These are phyloP conservation scores for Dictyostelium capitatum DNA, from an alignment of 78 protist genomes.

Conservation along the genomic window DNA sequence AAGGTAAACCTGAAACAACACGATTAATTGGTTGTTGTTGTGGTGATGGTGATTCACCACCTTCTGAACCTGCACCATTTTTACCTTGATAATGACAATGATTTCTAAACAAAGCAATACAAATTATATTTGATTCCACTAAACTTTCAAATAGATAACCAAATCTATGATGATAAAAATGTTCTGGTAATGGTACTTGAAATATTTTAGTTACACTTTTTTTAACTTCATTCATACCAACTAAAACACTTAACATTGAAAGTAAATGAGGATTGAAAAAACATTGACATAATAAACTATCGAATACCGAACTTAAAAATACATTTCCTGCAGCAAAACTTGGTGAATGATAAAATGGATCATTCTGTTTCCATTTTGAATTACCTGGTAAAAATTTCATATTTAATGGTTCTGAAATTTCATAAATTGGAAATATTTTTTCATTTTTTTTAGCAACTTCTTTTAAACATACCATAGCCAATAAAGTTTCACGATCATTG, in stretches of 20 bases:
- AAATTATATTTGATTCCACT: slow-evolving; percentile 37
- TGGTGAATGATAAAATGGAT: slow-evolving; percentile 45
- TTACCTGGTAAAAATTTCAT: slow-evolving; percentile 51
- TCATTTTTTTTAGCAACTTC: background rate
- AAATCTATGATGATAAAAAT: slow-evolving; percentile 50
- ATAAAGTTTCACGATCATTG: slow-evolving; percentile 42
- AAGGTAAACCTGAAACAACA: background rate
- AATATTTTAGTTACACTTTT: slow-evolving; percentile 9
- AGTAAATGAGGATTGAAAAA: slow-evolving; percentile 65
- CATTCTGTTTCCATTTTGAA: slow-evolving; percentile 58
- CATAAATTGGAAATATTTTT: slow-evolving; percentile 62
- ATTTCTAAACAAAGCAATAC: slow-evolving; percentile 47
- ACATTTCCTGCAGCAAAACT: slow-evolving; percentile 73
- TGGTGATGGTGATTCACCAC: too few species aligned
- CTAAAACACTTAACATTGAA: slow-evolving; percentile 18
- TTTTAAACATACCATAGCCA: slow-evolving; percentile 8
- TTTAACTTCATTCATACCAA: slow-evolving; percentile 5
- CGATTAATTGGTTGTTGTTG: background rate
- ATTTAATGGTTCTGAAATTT: slow-evolving; percentile 55
- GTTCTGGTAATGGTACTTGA: slow-evolving; percentile 50
- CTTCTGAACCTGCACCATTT: background rate
- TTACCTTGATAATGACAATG: background rate
- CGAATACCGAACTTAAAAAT: slow-evolving; percentile 45
- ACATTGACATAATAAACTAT: slow-evolving; percentile 65
- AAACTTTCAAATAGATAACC: slow-evolving; percentile 60